Percentiles rank a stretch among this genome's conserved stretches.
phyloP scores from a whole-genome alignment of 768 basidiomycete species.

The Tricholomella constricta region DNA sequence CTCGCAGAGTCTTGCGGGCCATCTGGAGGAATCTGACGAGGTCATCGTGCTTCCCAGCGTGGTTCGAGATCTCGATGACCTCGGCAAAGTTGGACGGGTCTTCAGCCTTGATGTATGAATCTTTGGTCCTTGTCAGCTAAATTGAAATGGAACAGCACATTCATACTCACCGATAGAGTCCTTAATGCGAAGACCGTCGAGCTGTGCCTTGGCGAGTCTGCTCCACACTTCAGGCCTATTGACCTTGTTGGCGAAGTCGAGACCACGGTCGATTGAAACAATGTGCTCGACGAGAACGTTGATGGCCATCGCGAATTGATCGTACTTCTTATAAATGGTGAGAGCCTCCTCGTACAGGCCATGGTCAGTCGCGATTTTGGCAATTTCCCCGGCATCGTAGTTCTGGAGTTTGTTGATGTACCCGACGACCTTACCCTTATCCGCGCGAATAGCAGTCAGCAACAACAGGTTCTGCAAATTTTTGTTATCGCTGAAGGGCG shows the following conservation, averaged over 20 bases:
- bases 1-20: conserved; percentile 95
- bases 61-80: conserved; percentile 94
- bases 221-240: conserved; percentile 98
- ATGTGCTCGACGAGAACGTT: conserved; percentile 98
- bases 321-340: conserved; percentile 97
- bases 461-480: conserved; percentile 95
- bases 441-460: conserved; percentile 94
- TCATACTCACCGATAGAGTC: conserved; percentile 82
- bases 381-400: conserved; percentile 93
- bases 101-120: conserved; percentile 97
- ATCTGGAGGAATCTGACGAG: conserved; percentile 97
- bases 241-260: conserved; percentile 95
- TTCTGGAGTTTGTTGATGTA: conserved; percentile 98
- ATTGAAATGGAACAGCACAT: too few relatives aligned
- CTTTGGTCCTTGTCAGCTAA: too few relatives aligned
- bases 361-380: conserved; percentile 95
- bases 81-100: conserved; percentile 93
- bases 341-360: conserved; percentile 95
- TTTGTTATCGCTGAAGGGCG: conserved; percentile 96
- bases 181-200: conserved; percentile 97
- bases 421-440: conserved; percentile 97
- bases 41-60: conserved; percentile 89
- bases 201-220: conserved; percentile 95
- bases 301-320: conserved; percentile 94
- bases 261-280: conserved; percentile 94